Evolutionary conservation across 2,329 filamentous ascomycete genomes (phyloP).

Genomic region (Falciphora oryzae): DNA sequence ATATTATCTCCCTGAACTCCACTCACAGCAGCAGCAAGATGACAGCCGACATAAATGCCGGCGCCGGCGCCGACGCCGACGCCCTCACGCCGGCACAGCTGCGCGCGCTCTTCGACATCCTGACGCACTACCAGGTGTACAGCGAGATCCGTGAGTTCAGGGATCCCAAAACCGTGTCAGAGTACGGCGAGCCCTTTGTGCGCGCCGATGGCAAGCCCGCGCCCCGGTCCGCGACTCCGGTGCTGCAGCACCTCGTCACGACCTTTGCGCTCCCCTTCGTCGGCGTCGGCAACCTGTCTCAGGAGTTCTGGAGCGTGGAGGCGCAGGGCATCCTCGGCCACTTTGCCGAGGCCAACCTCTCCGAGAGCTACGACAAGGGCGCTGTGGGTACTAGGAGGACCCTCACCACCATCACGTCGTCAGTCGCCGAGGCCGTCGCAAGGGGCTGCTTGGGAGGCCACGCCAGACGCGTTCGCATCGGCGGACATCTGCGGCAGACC

Average conservation of each 20-base stretch:
- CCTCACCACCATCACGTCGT: conserved; percentile 64
- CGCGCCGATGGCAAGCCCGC: conserved; percentile 13
- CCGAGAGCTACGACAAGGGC: conserved; percentile 78
- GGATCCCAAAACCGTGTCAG: conserved; percentile 53
- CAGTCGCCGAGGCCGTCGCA: conserved; percentile 63
- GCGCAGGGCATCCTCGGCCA: conserved; percentile 54
- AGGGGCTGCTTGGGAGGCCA: conserved; percentile 62
- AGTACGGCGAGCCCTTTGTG: conserved; percentile 66
- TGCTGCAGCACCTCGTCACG: conserved; percentile 63
- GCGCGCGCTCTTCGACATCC: conserved; percentile 52
- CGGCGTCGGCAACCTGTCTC: conserved; percentile 55
- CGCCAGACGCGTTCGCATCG: conserved; percentile 17
- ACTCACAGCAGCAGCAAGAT: neutral
- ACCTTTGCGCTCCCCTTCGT: conserved; percentile 61
- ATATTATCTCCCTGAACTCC: neutral
- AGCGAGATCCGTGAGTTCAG: conserved; percentile 70
- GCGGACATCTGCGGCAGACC: conserved; percentile 6
- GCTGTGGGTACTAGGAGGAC: conserved; percentile 69
- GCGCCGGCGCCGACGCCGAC: neutral
- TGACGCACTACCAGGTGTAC: conserved; percentile 55
- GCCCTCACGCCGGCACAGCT: conserved; percentile 32
- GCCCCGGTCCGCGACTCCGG: conserved; percentile 47
- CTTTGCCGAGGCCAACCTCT: conserved; percentile 63
- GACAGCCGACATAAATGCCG: too few relatives aligned
- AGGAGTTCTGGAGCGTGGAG: conserved; percentile 60